Evolutionary conservation across 495 filamentous ascomycete genomes (phyloP).

Genomic region (Penicillium paradoxum): DNA sequence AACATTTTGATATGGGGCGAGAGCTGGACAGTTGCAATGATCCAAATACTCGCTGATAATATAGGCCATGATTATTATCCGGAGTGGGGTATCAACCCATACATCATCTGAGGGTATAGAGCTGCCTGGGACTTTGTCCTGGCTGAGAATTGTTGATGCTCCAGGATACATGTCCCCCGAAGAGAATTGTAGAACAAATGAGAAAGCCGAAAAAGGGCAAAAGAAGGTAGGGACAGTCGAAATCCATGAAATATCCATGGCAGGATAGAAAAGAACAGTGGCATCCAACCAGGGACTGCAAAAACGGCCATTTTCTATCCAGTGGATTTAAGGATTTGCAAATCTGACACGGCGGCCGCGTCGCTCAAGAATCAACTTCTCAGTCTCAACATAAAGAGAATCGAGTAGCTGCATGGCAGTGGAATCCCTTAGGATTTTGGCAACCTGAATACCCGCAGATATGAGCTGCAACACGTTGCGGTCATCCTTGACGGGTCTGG

Average conservation of each 20-base stretch:
- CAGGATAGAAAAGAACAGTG: background rate
- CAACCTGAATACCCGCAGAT: constrained; percentile 79
- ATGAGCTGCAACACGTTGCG: constrained; percentile 83
- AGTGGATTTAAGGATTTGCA: constrained; percentile 37
- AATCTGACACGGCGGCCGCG: constrained; percentile 40
- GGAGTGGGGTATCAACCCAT: background rate
- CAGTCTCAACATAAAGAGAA: constrained; percentile 63
- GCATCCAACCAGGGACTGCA: background rate
- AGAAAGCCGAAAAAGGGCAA: no score
- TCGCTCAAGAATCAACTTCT: constrained; percentile 68
- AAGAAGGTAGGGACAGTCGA: background rate
- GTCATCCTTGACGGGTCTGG: constrained; percentile 81
- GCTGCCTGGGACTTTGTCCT: background rate
- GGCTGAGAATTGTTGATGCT: background rate
- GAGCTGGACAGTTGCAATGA: background rate
- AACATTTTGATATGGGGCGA: background rate
- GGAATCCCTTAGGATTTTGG: constrained; percentile 78
- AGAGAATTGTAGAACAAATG: background rate
- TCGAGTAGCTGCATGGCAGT: constrained; percentile 76
- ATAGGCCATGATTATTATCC: background rate
- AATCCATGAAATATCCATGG: background rate
- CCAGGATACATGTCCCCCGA: background rate
- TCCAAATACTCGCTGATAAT: background rate
- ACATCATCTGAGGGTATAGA: background rate
- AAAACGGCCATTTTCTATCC: constrained; percentile 6